These are phyloP conservation scores for Zygosaccharomyces sapae DNA, from an alignment of 1,139 yeast genomes.

Conservation along the genomic window DNA sequence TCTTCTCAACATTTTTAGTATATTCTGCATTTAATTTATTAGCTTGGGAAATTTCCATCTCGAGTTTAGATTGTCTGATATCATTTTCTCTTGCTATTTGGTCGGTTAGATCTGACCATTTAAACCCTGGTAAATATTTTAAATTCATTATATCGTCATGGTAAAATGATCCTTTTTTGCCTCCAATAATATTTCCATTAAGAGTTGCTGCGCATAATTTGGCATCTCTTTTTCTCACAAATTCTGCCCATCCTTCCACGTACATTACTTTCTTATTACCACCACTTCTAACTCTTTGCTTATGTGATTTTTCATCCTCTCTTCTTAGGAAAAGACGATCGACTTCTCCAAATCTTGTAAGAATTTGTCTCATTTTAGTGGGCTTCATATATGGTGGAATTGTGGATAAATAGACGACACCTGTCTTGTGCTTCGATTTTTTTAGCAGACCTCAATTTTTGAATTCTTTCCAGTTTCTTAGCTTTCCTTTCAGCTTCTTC, in stretches of 20 bases:
- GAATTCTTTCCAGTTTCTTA: constrained; percentile 25
- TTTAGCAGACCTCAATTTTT: constrained; percentile 50
- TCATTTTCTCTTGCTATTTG: constrained; percentile 91
- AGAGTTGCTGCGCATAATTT: constrained; percentile 81
- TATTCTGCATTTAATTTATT: constrained; percentile 80
- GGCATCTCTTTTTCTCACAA: constrained; percentile 75
- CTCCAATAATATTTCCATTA: constrained; percentile 87
- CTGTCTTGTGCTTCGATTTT: constrained; percentile 64
- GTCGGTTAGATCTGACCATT: constrained; percentile 92
- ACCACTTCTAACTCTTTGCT: constrained; percentile 72
- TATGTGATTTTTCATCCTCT: constrained; percentile 65
- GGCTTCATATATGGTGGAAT: constrained; percentile 99
- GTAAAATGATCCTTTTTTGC: constrained; percentile 86
- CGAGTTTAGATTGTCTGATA: constrained; percentile 77
- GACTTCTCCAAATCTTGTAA: constrained; percentile 76
- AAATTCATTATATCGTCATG: constrained; percentile 91
- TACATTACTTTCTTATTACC: constrained; percentile 90
- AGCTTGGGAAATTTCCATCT: constrained; percentile 86
- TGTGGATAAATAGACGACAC: constrained; percentile 84
- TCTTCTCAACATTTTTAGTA: constrained; percentile 76
- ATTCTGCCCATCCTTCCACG: constrained; percentile 98
- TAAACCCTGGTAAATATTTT: constrained; percentile 84
- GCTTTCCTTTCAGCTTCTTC: constrained; percentile 31
- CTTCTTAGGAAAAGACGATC: constrained; percentile 85
- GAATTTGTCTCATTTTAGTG: constrained; percentile 73